These are phyloP conservation scores for Macrophomina pseudophaseolina DNA, from an alignment of 2,329 filamentous ascomycete species.

Conservation along the genomic window DNA sequence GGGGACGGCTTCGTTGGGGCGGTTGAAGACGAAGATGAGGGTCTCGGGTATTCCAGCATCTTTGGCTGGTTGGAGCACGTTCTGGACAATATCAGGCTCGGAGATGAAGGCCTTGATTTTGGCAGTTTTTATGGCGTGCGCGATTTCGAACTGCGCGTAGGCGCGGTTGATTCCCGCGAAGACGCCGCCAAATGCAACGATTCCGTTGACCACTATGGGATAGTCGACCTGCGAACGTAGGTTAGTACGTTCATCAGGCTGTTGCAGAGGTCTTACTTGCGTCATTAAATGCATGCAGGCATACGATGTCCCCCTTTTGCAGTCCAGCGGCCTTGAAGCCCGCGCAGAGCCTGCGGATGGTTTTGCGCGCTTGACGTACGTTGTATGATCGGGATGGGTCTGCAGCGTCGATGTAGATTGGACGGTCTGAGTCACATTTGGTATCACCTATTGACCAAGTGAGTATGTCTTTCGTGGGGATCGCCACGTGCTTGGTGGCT, in stretches of 20 bases:
- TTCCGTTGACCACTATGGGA: conserved; percentile 26
- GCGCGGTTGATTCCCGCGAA: conserved; percentile 29
- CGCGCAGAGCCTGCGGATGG: conserved; percentile 25
- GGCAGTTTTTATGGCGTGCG: conserved; percentile 27
- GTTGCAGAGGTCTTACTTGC: background rate
- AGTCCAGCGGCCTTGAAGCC: conserved; percentile 27
- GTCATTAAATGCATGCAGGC: conserved; percentile 28
- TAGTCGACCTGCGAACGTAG: conserved; percentile 21
- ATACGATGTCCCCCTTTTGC: conserved; percentile 27
- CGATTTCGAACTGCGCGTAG: conserved; percentile 28
- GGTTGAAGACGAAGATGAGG: conserved; percentile 39
- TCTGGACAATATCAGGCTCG: conserved; percentile 28
- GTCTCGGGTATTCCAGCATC: conserved; percentile 33
- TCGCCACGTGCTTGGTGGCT: conserved; percentile 26
- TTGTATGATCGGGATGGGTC: conserved; percentile 18
- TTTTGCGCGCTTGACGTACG: conserved; percentile 16
- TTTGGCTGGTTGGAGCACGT: conserved; percentile 35
- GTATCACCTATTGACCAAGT: conserved; percentile 29
- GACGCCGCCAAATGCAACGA: conserved; percentile 28
- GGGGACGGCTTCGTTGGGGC: conserved; percentile 29
- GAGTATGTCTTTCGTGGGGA: conserved; percentile 28
- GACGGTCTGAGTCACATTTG: conserved; percentile 26
- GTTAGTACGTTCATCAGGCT: too few relatives aligned
- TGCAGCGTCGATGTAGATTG: conserved; percentile 28
- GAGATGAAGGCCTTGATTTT: conserved; percentile 27